phyloP scores from a whole-genome alignment of 768 basidiomycete genomes.

The Astraeus odoratus region DNA sequence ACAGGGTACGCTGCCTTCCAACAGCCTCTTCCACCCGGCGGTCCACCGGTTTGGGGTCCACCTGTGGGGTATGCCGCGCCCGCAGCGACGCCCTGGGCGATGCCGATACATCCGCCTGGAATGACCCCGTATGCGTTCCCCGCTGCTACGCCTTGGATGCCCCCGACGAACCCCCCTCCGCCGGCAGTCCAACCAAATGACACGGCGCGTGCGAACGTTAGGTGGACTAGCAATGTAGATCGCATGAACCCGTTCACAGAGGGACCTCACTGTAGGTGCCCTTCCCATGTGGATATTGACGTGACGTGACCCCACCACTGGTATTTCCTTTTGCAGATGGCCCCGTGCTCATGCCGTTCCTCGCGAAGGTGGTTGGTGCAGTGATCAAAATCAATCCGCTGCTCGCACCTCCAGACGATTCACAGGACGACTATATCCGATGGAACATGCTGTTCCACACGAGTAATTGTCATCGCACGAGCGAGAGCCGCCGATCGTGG shows the following conservation, averaged over 20 bases:
- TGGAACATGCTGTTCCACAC: slow-evolving; percentile 74
- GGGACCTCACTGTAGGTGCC: slow-evolving; percentile 36
- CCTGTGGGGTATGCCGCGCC: slow-evolving; percentile 1
- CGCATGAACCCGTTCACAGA: slow-evolving; percentile 32
- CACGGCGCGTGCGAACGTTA: slow-evolving; percentile 20
- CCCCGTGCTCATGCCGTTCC: slow-evolving; percentile 61
- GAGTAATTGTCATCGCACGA: slow-evolving; percentile 52
- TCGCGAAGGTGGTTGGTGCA: slow-evolving; percentile 44
- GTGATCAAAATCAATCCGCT: slow-evolving; percentile 54
- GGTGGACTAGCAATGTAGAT: slow-evolving; percentile 26
- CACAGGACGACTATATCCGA: slow-evolving; percentile 44
- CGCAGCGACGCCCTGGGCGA: slow-evolving; percentile 4
- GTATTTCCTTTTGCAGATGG: slow-evolving; percentile 45
- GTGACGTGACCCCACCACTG: background rate
- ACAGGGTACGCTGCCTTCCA: slow-evolving; percentile 24
- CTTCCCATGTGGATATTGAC: slow-evolving; percentile 8
- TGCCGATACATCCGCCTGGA: slow-evolving; percentile 16
- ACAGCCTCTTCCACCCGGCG: slow-evolving; percentile 28
- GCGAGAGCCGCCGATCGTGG: slow-evolving; percentile 62
- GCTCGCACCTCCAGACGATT: slow-evolving; percentile 39
- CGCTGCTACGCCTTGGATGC: slow-evolving; percentile 5
- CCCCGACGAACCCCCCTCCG: slow-evolving; percentile 16
- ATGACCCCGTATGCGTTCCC: slow-evolving; percentile 11
- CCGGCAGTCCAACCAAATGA: slow-evolving; percentile 17
- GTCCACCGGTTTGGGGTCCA: slow-evolving; percentile 14